Conservation (phyloP, 116 monocot species). For the Dioscorea cayenensis region DNA sequence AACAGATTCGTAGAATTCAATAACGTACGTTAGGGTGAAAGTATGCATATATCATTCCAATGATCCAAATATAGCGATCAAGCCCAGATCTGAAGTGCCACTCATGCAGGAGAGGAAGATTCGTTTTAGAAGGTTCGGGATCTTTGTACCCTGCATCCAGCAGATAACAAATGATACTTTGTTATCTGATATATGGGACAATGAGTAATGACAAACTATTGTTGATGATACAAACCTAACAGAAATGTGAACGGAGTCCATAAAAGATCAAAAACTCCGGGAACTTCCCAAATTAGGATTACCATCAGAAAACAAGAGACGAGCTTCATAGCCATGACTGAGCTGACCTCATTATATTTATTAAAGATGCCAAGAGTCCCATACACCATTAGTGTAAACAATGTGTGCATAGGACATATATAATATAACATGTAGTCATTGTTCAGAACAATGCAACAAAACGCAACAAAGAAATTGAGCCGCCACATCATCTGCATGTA, state of each 20-base stretch:
- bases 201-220: not conserved
- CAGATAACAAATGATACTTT: not conserved
- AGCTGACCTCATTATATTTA: conserved; percentile 83
- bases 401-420: conserved; percentile 97
- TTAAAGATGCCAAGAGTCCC: conserved; percentile 85
- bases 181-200: not conserved
- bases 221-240: conserved; percentile 45
- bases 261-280: conserved; percentile 78
- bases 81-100: conserved; percentile 86
- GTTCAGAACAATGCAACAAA: conserved; percentile 90
- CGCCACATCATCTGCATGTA: conserved; percentile 98
- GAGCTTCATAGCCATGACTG: conserved; percentile 82
- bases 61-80: conserved; percentile 92
- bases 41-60: conserved; percentile 98
- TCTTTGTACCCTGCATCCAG: conserved; percentile 54
- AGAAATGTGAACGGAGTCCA: conserved; percentile 87
- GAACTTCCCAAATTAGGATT: conserved; percentile 91
- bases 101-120: conserved; percentile 58
- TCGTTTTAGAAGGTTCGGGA: conserved; percentile 58
- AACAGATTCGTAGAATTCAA: not conserved
- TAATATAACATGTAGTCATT: conserved; percentile 98
- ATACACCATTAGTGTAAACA: conserved; percentile 97
- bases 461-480: conserved; percentile 82
- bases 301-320: conserved; percentile 67
- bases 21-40: conserved; percentile 76